Evolutionary conservation across 2,329 filamentous ascomycete species (phyloP), one percentile per base, ranked within the genome.

Genomic region (Neonectria faginata): DNA sequence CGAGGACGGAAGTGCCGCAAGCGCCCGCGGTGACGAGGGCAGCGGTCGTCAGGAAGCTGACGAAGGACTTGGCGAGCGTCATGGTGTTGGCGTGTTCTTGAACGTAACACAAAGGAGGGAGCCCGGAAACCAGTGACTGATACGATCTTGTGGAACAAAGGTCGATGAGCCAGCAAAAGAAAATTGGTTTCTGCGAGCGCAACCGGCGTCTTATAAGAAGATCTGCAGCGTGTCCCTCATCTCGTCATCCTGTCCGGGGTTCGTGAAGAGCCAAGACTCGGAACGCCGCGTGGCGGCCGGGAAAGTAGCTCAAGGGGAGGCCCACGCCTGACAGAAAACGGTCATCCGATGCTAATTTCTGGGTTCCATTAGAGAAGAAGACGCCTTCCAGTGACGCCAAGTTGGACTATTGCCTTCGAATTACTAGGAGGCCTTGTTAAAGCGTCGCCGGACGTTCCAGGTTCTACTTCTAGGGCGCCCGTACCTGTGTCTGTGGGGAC

Each of bases 31-130:
- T 20, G n/a, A 20, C 39, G n/a, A 20, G n/a, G 39, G 54, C 57
- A 10, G 58, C 64, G 8, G 61, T 48, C 5, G 58, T 47, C 47
- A 68, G 36, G 36, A 54, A 53, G 25, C 47, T 44, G 51, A 57
- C 44, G n/a, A 66, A 45, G 12, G 59, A 56, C 31, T 31, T 57
- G 27, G 33, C 20, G 33, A 66, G 7, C 6, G 29, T 25, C 45
- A 60, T 64, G 1, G 8, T 42, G 29, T 20, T 11, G n/a, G 3
- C 18, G 22, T 22, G 25, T 33, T 39, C 12, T 39, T 39, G 16
- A 8, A 39, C 36, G 36, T 39, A n/a, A 39, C 36, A 8, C 36
- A 39, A n/a, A 39, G 36, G 39, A 42, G 41, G n/a, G 20, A 51
- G 44, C 48, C 48, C 57, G 22, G n/a, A 25, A 42, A 25, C 25